Evolutionary conservation across 2,329 filamentous ascomycete genomes (phyloP).

Genomic region (Kalaharituber pfeilii): DNA sequence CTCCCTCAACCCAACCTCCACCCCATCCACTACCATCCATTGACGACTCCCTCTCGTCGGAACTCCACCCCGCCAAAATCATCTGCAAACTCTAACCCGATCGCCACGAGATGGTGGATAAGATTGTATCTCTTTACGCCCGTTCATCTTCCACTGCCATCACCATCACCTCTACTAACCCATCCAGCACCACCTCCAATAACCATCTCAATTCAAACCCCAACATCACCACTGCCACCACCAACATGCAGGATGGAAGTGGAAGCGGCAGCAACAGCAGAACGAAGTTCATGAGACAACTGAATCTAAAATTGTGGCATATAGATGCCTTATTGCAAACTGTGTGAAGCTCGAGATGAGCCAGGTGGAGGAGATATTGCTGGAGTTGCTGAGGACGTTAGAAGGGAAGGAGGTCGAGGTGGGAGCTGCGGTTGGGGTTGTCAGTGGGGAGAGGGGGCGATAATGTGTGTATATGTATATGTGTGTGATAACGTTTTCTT

Average conservation of each 20-base stretch:
- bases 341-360: constrained; percentile 21
- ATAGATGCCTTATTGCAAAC: constrained; percentile 21
- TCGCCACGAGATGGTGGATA: constrained; percentile 20
- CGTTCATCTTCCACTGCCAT: constrained; percentile 2
- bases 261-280: too few relatives aligned
- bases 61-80: constrained; percentile 18
- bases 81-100: constrained; percentile 19
- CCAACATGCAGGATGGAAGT: too few relatives aligned
- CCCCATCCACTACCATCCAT: too few relatives aligned
- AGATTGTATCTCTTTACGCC: constrained; percentile 21
- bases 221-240: background rate
- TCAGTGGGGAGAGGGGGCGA: background rate
- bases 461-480: too few relatives aligned
- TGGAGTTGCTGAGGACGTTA: constrained; percentile 22
- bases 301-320: constrained; percentile 22
- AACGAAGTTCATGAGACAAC: constrained; percentile 11
- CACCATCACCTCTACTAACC: background rate
- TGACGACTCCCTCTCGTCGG: too few relatives aligned
- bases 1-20: too few relatives aligned
- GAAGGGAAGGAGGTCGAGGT: constrained; percentile 8
- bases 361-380: constrained; percentile 22
- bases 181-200: background rate
- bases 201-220: background rate
- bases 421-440: background rate
- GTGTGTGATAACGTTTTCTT: too few relatives aligned